Base-by-base conservation (phyloP, 225 moss, liverwort and hornwort genomes). In the Anthoceros angustus region DNA sequence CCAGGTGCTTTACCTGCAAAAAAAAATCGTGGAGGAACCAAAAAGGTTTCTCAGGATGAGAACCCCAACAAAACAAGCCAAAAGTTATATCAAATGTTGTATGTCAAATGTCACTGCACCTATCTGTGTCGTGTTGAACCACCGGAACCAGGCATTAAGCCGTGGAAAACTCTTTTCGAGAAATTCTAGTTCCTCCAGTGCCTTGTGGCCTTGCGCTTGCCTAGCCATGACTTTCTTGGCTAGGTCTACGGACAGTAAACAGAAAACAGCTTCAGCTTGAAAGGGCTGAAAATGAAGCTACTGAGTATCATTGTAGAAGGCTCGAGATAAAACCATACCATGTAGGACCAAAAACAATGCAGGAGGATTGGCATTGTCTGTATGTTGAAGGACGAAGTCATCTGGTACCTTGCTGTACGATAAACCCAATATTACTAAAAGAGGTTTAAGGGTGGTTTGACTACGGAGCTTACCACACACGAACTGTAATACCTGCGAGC, bases 51-150 rank as follows among this genome's bases (percentile, higher is more conserved):
- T 21, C 49, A 24, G 11, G 6, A 23, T 23, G 20, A 25, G 25
- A 49, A 41, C 8, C 42, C 10, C 42, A 43, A 46, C 43, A 12
- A 67, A 46, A 23, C 21, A 48, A 10, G 15, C 39, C 38, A 46
- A 15, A 46, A 12, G 14, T 66, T 12, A 39, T 39, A 41, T 66
- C 41, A 41, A 41, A 66, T 40, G 16, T 15, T 42, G n/a, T n/a
- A n/a, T 40, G 40, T 8, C 16, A 38, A 25, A 18, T 0, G 39
- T 6, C 61, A 60, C 14, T 85, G 66, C 64, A 92, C 92, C 98
- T 21, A 61, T 86, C 80, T 98, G 98, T 25, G 98, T 89, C 32
- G 89, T 98, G 71, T 98, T 98, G 74, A 98, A 98, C 98, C 98
- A 98, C 68, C 81, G 82, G 78, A 98, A 98, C 98, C 98, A 98